A percentile compares a stretch with the other conserved stretches of the same genome.
phyloP scores from a whole-genome alignment of 306 rosid genomes.

The Medicago lupulina region DNA sequence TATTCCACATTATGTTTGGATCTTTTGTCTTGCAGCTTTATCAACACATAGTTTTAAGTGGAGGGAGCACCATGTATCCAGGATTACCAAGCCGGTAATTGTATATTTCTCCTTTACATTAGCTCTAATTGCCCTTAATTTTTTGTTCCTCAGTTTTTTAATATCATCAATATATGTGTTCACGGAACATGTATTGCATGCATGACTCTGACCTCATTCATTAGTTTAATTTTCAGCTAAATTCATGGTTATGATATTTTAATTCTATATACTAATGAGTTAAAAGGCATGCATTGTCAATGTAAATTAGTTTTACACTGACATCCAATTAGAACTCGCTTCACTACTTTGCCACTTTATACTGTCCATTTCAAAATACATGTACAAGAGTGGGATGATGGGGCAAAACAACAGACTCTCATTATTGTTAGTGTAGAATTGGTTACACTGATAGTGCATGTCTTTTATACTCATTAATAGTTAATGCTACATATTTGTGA shows the following conservation, averaged over 20 bases:
- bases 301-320: neutral
- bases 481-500: slow-evolving; percentile 24
- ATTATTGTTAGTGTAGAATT: neutral
- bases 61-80: slow-evolving; percentile 99
- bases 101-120: slow-evolving; percentile 44
- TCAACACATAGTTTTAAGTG: slow-evolving; percentile 98
- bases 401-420: neutral
- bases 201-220: slow-evolving; percentile 26
- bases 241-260: slow-evolving; percentile 28
- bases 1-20: slow-evolving; percentile 26
- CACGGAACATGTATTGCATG: slow-evolving; percentile 14
- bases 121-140: slow-evolving; percentile 34
- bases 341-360: neutral
- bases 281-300: neutral
- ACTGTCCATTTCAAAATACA: neutral
- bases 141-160: slow-evolving; percentile 26
- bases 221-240: slow-evolving; percentile 35
- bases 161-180: slow-evolving; percentile 30
- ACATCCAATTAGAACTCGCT: neutral
- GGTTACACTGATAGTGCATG: neutral
- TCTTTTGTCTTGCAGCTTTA: slow-evolving; percentile 76
- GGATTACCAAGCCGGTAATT: slow-evolving; percentile 98
- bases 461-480: neutral
- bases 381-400: neutral
- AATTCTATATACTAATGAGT: neutral